Evolutionary conservation across 441 rosid genomes (phyloP).

Genomic region (Sinapis alba): DNA sequence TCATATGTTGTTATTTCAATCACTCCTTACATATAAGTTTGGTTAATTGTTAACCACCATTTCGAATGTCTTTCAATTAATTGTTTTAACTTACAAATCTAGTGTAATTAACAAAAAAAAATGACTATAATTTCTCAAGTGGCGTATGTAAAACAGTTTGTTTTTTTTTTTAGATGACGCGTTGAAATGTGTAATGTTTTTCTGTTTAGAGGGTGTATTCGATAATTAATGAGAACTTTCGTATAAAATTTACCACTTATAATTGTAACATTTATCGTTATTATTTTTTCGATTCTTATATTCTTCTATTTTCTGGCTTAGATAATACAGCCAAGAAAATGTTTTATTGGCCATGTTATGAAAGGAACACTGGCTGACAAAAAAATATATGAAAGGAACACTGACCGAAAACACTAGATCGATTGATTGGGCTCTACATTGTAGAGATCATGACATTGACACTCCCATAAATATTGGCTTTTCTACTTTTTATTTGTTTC

Average conservation of each 20-base stretch:
- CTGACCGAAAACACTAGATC: conserved; percentile 32
- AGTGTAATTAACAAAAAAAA: no score
- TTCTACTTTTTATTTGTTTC: conserved; percentile 22
- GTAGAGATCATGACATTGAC: conserved; percentile 35
- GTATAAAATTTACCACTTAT: no score
- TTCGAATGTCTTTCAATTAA: no score
- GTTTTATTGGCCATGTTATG: conserved; percentile 7
- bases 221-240: no score
- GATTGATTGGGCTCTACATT: conserved; percentile 42
- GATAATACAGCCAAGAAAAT: conserved; percentile 21
- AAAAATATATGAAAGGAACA: conserved; percentile 1
- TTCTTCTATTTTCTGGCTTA: not conserved
- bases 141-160: no score
- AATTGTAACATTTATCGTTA: not conserved
- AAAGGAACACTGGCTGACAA: conserved; percentile 22
- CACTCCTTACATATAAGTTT: not conserved
- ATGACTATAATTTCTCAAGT: no score
- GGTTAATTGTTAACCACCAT: no score
- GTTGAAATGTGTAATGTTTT: no score
- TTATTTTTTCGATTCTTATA: not conserved
- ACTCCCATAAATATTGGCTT: conserved; percentile 43
- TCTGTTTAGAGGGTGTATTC: no score
- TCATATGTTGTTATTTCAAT: not conserved
- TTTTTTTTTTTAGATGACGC: no score
- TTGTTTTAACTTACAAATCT: no score